Base-by-base conservation (phyloP, 1,139 yeast species). In the Zhuliangozyma parablackwelliae region DNA sequence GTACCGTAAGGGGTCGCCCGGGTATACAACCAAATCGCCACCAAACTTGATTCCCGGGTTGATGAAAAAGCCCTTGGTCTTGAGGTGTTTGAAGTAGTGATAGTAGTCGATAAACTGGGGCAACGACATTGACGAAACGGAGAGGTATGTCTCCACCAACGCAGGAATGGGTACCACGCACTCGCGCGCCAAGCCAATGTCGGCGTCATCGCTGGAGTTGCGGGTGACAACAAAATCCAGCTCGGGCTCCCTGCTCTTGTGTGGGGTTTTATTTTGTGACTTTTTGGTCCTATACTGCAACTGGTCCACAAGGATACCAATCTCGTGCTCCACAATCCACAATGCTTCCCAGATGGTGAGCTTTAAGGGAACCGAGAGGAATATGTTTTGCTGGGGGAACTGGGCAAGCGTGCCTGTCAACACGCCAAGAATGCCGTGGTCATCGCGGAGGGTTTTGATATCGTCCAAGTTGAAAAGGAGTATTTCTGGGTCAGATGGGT, bases 21-120 rank as follows among this genome's bases (percentile, higher is more conserved):
- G 97, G 49, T 92, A 92, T 2, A 92, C 89, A 36, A 92, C 76
- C 51, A 80, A 88, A 41, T 81, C 80, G 3, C 96, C 95, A 1
- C 98, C 98, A 56, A 90, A 92, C 42, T 96, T 72, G 30, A 89
- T 65, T 0, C 97, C 98, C 0, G 97, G 96, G 27, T 89, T 71
- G 20, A 89, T 46, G 48, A 55, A 84, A 53, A 72, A 82, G 0
- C 75, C 78, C 13, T 54, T 50, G 1, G 52, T 46, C 41, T 74
- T 78, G 32, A 86, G 57, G 36, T 65, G 56, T 30, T 61, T 59
- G 32, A 53, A 61, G 6, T 52, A 48, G 7, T 48, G 46, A 30
- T 58, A 59, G 34, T 43, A 34, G 9, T 32, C 28, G 3, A 44
- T 21, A 10, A 50, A 36, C 21, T 37, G 33, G 5, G 23, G 10